Conservation (phyloP, 768 basidiomycete species). For the Kwoniella pini region DNA sequence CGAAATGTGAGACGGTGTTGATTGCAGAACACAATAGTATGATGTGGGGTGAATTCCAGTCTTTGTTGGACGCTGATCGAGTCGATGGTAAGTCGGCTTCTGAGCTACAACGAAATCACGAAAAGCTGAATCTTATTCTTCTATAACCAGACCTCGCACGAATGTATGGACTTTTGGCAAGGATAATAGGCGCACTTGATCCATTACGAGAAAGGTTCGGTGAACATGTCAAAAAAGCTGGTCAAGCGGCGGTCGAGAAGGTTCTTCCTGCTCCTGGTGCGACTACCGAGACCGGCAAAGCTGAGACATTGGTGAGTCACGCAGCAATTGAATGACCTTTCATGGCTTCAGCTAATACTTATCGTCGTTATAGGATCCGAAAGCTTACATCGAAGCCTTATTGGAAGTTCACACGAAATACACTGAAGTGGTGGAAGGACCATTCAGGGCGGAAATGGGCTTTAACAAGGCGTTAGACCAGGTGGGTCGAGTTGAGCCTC, state of each 20-base stretch:
- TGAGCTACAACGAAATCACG: neutral
- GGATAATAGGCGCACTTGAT: slow-evolving; percentile 86
- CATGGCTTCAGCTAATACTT: slow-evolving; percentile 6
- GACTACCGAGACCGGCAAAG: slow-evolving; percentile 58
- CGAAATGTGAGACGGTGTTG: slow-evolving; percentile 80
- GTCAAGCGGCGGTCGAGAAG: slow-evolving; percentile 76
- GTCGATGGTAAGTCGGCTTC: slow-evolving; percentile 61
- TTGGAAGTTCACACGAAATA: slow-evolving; percentile 91
- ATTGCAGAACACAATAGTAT: slow-evolving; percentile 79
- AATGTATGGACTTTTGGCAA: slow-evolving; percentile 89
- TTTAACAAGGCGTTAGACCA: slow-evolving; percentile 88
- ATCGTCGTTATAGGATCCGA: slow-evolving; percentile 65
- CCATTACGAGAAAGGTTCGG: slow-evolving; percentile 90
- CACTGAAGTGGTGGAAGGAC: slow-evolving; percentile 78
- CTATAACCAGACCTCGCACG: slow-evolving; percentile 79
- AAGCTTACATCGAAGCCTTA: slow-evolving; percentile 89
- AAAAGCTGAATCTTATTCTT: slow-evolving; percentile 5
- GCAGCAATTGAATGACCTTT: no score
- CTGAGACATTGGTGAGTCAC: slow-evolving; percentile 61
- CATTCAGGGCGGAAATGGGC: slow-evolving; percentile 88
- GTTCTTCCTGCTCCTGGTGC: slow-evolving; percentile 56
- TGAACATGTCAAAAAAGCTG: slow-evolving; percentile 90
- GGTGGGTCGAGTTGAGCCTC: slow-evolving; percentile 39
- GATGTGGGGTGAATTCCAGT: slow-evolving; percentile 93
- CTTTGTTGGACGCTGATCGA: slow-evolving; percentile 75